phyloP scores from a whole-genome alignment of 2,329 filamentous ascomycete species.

The Phyllosticta capitalensis region DNA sequence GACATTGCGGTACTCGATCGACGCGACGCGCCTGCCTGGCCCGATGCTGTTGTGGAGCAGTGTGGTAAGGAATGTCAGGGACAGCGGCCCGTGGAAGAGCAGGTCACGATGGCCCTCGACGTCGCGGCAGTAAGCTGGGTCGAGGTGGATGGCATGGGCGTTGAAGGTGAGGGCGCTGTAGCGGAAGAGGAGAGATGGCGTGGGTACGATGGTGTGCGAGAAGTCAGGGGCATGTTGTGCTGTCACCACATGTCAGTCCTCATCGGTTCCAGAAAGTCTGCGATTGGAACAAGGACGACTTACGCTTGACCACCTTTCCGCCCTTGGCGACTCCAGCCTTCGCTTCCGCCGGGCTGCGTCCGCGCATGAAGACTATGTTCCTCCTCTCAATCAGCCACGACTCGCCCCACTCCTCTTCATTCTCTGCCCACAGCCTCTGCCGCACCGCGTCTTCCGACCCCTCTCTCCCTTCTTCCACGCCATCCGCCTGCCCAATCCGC shows the following conservation, averaged over 20 bases:
- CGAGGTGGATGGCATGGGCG: conserved; percentile 82
- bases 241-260: conserved; percentile 14
- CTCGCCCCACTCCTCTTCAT: conserved; percentile 33
- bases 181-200: conserved; percentile 67
- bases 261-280: too few species aligned
- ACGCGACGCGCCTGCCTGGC: conserved; percentile 34
- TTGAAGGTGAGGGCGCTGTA: conserved; percentile 74
- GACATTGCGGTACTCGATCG: conserved; percentile 70
- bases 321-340: conserved; percentile 19
- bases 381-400: conserved; percentile 47
- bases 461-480: conserved; percentile 17
- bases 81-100: conserved; percentile 81
- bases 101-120: conserved; percentile 66
- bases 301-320: conserved; percentile 31
- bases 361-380: conserved; percentile 55
- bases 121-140: conserved; percentile 57
- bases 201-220: conserved; percentile 53
- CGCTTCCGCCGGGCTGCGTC: conserved; percentile 32
- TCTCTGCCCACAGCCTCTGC: conserved; percentile 32
- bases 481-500: conserved; percentile 31
- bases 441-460: conserved; percentile 26
- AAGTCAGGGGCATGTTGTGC: conserved; percentile 45
- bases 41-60: conserved; percentile 38
- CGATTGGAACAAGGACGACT: conserved; percentile 4
- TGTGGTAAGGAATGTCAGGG: conserved; percentile 65